Percentiles rank a stretch among this genome's conserved stretches.
Evolutionary conservation across 331 rosid genomes (phyloP).

Genomic region (Dryas integrifolia): DNA sequence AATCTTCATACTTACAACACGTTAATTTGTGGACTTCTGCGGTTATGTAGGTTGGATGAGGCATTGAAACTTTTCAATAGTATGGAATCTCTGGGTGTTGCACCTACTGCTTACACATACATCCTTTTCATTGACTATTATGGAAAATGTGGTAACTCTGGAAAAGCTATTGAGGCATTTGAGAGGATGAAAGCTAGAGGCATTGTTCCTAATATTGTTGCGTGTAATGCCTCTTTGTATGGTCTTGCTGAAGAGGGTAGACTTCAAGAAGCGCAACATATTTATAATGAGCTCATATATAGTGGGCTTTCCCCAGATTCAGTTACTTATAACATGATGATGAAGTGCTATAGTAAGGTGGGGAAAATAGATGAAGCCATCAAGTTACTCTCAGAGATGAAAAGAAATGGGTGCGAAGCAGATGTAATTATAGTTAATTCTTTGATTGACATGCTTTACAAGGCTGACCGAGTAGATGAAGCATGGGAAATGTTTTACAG

Average conservation of each 20-base stretch:
- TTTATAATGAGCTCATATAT: constrained; percentile 59
- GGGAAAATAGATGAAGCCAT: constrained; percentile 77
- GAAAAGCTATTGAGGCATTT: constrained; percentile 70
- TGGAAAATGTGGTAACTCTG: constrained; percentile 81
- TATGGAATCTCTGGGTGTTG: constrained; percentile 67
- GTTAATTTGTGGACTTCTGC: constrained; percentile 69
- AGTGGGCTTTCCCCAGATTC: constrained; percentile 86
- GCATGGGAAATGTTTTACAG: constrained; percentile 82
- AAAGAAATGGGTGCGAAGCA: constrained; percentile 66
- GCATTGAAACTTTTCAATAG: constrained; percentile 64
- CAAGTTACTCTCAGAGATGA: constrained; percentile 67
- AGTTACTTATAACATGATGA: constrained; percentile 83
- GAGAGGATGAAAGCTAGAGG: constrained; percentile 77
- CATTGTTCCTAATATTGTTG: constrained; percentile 76
- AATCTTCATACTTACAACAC: constrained; percentile 92
- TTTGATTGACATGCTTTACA: constrained; percentile 83
- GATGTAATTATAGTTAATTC: constrained; percentile 77
- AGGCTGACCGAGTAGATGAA: constrained; percentile 73
- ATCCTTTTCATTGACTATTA: constrained; percentile 83
- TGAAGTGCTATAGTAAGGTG: constrained; percentile 84
- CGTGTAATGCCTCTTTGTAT: constrained; percentile 80
- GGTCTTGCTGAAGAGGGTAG: constrained; percentile 76
- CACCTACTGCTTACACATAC: constrained; percentile 77
- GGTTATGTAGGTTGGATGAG: constrained; percentile 58
- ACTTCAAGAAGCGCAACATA: constrained; percentile 66